phyloP scores from a whole-genome alignment of 164 flowering plant species.

The Stephania yunnanensis region DNA sequence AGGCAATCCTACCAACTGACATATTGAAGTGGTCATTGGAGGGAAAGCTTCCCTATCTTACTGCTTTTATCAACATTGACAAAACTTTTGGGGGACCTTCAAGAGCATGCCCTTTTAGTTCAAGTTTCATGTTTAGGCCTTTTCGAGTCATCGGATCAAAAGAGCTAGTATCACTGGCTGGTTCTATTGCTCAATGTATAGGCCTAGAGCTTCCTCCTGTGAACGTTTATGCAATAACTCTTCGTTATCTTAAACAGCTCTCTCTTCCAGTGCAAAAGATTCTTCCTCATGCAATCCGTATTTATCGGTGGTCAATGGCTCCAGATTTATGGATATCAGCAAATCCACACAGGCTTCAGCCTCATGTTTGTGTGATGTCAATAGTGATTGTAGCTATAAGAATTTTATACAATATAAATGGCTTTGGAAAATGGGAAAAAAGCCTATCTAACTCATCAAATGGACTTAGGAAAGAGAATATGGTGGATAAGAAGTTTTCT shows the following conservation, averaged over 20 bases:
- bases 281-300: constrained; percentile 49
- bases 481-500: constrained; percentile 9
- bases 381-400: constrained; percentile 71
- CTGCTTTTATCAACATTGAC: constrained; percentile 62
- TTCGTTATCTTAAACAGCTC: constrained; percentile 52
- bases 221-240: constrained; percentile 61
- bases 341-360: constrained; percentile 51
- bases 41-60: constrained; percentile 79
- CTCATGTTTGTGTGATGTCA: constrained; percentile 76
- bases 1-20: constrained; percentile 72
- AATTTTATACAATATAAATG: constrained; percentile 62
- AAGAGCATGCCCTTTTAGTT: constrained; percentile 47
- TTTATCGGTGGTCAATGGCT: constrained; percentile 84
- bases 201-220: constrained; percentile 83
- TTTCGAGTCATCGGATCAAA: constrained; percentile 32
- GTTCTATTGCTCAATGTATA: constrained; percentile 47
- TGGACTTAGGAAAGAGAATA: background rate
- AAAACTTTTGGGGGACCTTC: constrained; percentile 40
- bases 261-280: constrained; percentile 57
- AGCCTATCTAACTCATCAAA: constrained; percentile 25
- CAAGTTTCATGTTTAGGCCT: constrained; percentile 71
- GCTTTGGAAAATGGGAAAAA: constrained; percentile 67
- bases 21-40: constrained; percentile 69
- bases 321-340: constrained; percentile 69
- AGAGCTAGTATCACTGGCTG: constrained; percentile 64